Percentiles rank a stretch among this genome's conserved stretches.
phyloP scores from a whole-genome alignment of 495 filamentous ascomycete genomes.

The Chaetomium fimeti region DNA sequence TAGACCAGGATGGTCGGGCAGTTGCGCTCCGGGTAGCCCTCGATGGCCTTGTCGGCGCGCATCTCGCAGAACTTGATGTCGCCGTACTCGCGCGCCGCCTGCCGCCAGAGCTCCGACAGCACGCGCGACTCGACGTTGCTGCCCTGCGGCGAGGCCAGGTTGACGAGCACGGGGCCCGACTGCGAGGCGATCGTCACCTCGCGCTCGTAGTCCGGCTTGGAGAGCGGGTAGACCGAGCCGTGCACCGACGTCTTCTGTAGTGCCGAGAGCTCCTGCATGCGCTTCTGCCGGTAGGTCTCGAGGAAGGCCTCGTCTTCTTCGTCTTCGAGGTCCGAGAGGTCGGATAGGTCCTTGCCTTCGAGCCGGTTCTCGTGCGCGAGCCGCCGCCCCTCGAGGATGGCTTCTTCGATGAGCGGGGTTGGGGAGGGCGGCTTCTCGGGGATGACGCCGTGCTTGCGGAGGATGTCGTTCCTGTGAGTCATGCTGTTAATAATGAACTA shows the following conservation, averaged over 20 bases:
- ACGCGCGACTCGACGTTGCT: slow-evolving; percentile 81
- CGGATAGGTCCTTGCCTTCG: slow-evolving; percentile 89
- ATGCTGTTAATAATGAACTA: slow-evolving; percentile 12
- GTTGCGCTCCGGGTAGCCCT: slow-evolving; percentile 91
- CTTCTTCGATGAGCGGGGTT: slow-evolving; percentile 92
- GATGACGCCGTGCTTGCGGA: slow-evolving; percentile 92
- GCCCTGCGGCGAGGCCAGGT: slow-evolving; percentile 68
- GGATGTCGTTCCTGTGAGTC: slow-evolving; percentile 86
- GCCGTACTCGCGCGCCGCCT: slow-evolving; percentile 76
- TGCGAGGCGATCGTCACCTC: slow-evolving; percentile 92
- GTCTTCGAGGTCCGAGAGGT: slow-evolving; percentile 90
- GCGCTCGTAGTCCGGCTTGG: slow-evolving; percentile 86
- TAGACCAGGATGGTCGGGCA: slow-evolving; percentile 94
- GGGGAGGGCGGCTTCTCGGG: slow-evolving; percentile 94
- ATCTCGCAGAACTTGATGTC: slow-evolving; percentile 99
- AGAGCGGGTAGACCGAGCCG: slow-evolving; percentile 87
- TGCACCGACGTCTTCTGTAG: slow-evolving; percentile 73
- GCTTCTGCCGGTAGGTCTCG: slow-evolving; percentile 79
- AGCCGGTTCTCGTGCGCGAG: slow-evolving; percentile 86
- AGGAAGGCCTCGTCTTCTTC: slow-evolving; percentile 88
- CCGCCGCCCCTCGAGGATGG: slow-evolving; percentile 74
- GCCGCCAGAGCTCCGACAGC: slow-evolving; percentile 81
- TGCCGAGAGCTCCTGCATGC: slow-evolving; percentile 72
- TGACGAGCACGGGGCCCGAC: slow-evolving; percentile 72
- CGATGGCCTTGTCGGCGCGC: slow-evolving; percentile 86